A percentile compares a stretch with the other conserved stretches of the same genome.
Conservation (phyloP, 2,329 filamentous ascomycete species). For the Beauveria asiatica region DNA sequence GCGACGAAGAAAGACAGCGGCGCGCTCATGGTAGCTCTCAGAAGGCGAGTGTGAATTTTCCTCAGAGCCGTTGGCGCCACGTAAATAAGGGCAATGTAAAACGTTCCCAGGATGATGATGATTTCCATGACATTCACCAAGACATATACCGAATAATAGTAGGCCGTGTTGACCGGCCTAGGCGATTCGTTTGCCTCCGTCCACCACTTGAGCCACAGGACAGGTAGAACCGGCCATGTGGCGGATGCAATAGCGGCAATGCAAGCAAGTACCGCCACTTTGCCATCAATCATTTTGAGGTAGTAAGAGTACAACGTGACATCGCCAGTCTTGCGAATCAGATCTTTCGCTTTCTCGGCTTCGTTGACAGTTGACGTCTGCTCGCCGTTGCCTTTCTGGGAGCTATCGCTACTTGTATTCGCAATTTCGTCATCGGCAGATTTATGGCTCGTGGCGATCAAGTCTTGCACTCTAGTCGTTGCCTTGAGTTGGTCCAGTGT, state of each 20-base stretch:
- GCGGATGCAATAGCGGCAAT: neutral
- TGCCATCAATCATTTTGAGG: neutral
- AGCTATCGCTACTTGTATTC: neutral
- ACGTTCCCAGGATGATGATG: slow-evolving; percentile 2
- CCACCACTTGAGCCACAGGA: slow-evolving; percentile 20
- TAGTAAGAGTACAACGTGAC: slow-evolving; percentile 15
- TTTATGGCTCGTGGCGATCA: slow-evolving; percentile 6
- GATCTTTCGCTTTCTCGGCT: slow-evolving; percentile 4
- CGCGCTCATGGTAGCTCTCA: slow-evolving; percentile 23
- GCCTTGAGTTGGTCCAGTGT: slow-evolving; percentile 1
- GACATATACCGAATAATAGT: slow-evolving; percentile 16
- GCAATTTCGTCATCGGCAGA: neutral
- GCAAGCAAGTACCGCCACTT: neutral
- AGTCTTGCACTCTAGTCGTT: neutral
- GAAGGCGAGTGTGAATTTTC: slow-evolving; percentile 14
- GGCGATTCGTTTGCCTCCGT: slow-evolving; percentile 14
- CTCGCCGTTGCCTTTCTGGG: slow-evolving; percentile 11
- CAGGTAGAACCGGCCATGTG: neutral
- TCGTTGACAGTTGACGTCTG: slow-evolving; percentile 2
- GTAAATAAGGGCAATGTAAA: slow-evolving; percentile 14
- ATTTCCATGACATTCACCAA: slow-evolving; percentile 11
- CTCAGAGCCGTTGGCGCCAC: slow-evolving; percentile 20
- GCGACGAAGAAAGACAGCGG: slow-evolving; percentile 27
- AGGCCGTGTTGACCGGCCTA: slow-evolving; percentile 14
- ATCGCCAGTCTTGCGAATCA: slow-evolving; percentile 12